Evolutionary conservation across 495 filamentous ascomycete species (phyloP).

Genomic region (Hypoxylon fragiforme): DNA sequence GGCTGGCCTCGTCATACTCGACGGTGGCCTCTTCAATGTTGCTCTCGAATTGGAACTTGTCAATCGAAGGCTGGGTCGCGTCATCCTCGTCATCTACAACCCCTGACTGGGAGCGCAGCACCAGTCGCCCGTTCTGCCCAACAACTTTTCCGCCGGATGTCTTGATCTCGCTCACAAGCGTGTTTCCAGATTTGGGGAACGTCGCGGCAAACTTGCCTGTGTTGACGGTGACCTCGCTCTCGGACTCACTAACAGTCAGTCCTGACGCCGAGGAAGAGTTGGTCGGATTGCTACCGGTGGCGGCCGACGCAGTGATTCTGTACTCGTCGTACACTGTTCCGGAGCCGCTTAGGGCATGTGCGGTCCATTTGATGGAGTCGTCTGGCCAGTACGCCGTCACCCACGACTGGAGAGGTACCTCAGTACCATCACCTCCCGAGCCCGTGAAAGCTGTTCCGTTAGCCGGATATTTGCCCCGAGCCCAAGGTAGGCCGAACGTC

Average conservation of each 20-base stretch:
- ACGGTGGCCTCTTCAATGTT: conserved; percentile 33
- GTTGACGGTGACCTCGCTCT: conserved; percentile 29
- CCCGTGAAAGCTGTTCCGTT: conserved; percentile 39
- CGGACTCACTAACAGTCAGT: conserved; percentile 17
- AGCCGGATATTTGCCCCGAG: conserved; percentile 41
- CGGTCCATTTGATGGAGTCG: conserved; percentile 53
- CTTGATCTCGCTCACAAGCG: conserved; percentile 40
- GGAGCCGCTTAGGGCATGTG: conserved; percentile 43
- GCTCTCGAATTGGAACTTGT: conserved; percentile 29
- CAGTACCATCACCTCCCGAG: conserved; percentile 21
- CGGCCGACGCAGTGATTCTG: conserved; percentile 25
- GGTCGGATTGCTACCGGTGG: not conserved
- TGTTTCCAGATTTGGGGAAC: conserved; percentile 43
- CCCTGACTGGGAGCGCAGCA: conserved; percentile 43
- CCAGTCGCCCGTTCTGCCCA: conserved; percentile 46
- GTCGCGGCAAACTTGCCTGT: conserved; percentile 45
- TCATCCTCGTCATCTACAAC: conserved; percentile 29
- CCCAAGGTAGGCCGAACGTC: conserved; percentile 51
- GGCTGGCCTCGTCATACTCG: conserved; percentile 25
- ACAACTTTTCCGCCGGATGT: conserved; percentile 43
- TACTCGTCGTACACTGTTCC: conserved; percentile 28
- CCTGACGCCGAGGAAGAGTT: conserved; percentile 5
- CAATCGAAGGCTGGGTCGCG: conserved; percentile 3
- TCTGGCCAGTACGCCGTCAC: conserved; percentile 50
- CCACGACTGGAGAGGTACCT: conserved; percentile 47